Base-by-base conservation (phyloP, 495 filamentous ascomycete genomes). In the Apodospora peruviana region DNA sequence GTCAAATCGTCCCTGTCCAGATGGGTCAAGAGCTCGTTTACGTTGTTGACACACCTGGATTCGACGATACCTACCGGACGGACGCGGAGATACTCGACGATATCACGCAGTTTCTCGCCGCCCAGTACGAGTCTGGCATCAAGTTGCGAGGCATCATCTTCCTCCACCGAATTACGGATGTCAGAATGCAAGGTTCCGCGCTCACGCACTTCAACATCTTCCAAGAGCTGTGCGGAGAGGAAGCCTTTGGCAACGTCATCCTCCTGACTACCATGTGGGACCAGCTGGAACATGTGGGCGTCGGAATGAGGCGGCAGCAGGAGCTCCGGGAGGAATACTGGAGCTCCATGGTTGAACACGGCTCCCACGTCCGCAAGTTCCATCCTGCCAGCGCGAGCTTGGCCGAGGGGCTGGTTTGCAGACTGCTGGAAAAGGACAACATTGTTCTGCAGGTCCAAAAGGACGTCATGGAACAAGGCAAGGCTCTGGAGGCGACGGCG, bases 261-360 rank as follows among this genome's bases (percentile, higher is more conserved):
- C 43, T 75, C 2, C 60, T 68, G 1, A 73, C 71, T 5, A 73
- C 68, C 3, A 59, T 61, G 55, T 75, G 71, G 71, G 50, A 64
- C 17, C 17, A 52, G 0, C 45, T 59, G 27, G 34, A 53, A 27
- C 24, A 50, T 0, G 10, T 25, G 16, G 50, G 41, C 1, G 57
- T 49, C 0, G 51, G 36, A 8, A 32, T 56, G 21, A 45, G 40
- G n/a, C 50, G 52, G 0, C 57, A 70, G n/a, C 53, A 53, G 25
- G 50, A 72, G 23, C 57, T 72, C 2, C 46, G 52, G 17, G 48
- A 64, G 2, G 53, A 62, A 2, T 69, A 51, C 25, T 71, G 68
- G 68, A 52, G 49, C 10, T 9, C 29, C 50, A 2, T 35, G 23
- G 14, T 17, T 2, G 8, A 3, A 14, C 14, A 40, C n/a, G 37